Base-by-base conservation (phyloP, 2,329 filamentous ascomycete species). In the Botrytis galanthina region DNA sequence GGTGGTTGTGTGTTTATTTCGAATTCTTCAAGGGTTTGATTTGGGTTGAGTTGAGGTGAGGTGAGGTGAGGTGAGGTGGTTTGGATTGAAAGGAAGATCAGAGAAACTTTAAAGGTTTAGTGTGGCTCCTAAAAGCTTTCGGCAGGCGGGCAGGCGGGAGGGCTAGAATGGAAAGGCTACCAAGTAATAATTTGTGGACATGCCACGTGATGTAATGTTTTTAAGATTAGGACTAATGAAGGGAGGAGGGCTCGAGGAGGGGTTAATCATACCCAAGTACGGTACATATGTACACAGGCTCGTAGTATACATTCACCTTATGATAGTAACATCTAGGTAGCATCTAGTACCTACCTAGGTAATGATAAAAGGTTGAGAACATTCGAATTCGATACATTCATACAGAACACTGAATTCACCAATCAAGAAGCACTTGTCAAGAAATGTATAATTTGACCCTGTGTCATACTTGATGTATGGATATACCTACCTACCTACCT, bases 41-140 rank as follows among this genome's bases (percentile, higher is more conserved):
- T 63, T 63, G 61, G 8, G 18, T 22, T 54, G n/a, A 46, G n/a
- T 3, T 57, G 42, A 35, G 44, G 63, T 71, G 59, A 42, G 70
- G 48, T 59, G n/a, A 63, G 39, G 39, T 54, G 54, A 59, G 44
- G 63, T 71, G 59, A 42, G 70, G 70, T 59, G 48, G 61, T 46
- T 51, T 46, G 35, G 29, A 39, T 69, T 59, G 48, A 72, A 72
- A 67, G 70, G 61, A 72, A 72, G 70, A 29, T 51, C 46, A 59
- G 70, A 71, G 70, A 66, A 72, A 72, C 61, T 67, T 72, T 67
- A 60, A 68, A 67, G 39, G 42, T 60, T 42, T 67, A 59, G 70
- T 72, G 70, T 51, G 51, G 51, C 51, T 48, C 39, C 18, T 57
- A 18, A 42, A 64, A 72, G 44, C 35, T 37, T 72, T 72, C 70